Percentiles rank a stretch among this genome's conserved stretches.
phyloP scores from a whole-genome alignment of 2,329 filamentous ascomycete genomes.

The Nemania sp. region DNA sequence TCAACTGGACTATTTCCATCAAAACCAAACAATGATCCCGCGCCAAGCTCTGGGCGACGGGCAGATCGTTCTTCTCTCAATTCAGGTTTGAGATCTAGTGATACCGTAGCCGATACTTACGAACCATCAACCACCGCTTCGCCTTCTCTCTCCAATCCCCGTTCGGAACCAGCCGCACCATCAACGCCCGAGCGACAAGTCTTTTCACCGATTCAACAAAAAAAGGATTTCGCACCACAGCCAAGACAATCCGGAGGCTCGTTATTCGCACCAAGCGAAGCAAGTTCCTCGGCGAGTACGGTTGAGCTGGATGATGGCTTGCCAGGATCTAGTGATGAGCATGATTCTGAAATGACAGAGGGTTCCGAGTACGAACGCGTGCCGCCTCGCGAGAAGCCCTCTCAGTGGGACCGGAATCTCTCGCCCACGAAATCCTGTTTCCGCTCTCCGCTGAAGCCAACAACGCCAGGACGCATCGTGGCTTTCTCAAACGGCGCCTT shows the following conservation, averaged over 20 bases:
- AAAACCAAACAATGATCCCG: slow-evolving; percentile 43
- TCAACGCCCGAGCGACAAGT: slow-evolving; percentile 31
- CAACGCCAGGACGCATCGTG: slow-evolving; percentile 61
- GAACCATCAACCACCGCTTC: slow-evolving; percentile 27
- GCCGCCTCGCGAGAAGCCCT: slow-evolving; percentile 49
- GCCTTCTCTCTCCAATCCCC: slow-evolving; percentile 18
- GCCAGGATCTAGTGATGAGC: slow-evolving; percentile 31
- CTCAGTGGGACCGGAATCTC: slow-evolving; percentile 54
- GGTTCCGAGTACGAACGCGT: slow-evolving; percentile 47
- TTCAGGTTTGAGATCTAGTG: slow-evolving; percentile 30
- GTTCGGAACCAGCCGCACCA: slow-evolving; percentile 23
- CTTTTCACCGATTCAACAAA: slow-evolving; percentile 48
- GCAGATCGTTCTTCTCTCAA: slow-evolving; percentile 46
- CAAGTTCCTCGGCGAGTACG: slow-evolving; percentile 29
- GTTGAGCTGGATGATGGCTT: slow-evolving; percentile 15
- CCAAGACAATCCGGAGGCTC: slow-evolving; percentile 41
- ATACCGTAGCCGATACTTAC: slow-evolving; percentile 37
- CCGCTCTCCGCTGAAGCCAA: slow-evolving; percentile 61
- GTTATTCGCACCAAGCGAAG: slow-evolving; percentile 47
- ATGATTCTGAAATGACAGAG: slow-evolving; percentile 43
- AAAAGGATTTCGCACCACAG: slow-evolving; percentile 54
- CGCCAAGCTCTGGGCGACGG: slow-evolving; percentile 40
- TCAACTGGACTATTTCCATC: slow-evolving; percentile 41
- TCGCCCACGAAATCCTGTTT: slow-evolving; percentile 63
- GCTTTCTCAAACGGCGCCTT: slow-evolving; percentile 59